These are phyloP conservation scores for Xylariaceae sp. DNA, from an alignment of 2,329 filamentous ascomycete species.

Conservation along the genomic window DNA sequence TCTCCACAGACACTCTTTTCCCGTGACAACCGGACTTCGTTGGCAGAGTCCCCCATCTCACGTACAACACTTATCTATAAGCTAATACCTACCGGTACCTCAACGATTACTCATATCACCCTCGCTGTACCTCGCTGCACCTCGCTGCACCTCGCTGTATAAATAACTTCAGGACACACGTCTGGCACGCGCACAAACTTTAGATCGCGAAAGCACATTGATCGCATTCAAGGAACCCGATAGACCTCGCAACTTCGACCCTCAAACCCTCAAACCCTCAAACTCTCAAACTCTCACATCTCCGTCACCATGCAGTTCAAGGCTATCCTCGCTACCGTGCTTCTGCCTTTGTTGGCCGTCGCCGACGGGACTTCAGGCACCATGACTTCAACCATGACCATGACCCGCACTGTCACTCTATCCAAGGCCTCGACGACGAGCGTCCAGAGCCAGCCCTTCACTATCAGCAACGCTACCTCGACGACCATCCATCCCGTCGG, in stretches of 20 bases:
- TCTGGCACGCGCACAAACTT: constrained; percentile 15
- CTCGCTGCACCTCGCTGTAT: constrained; percentile 22
- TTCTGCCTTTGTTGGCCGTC: constrained; percentile 50
- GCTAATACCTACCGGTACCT: too few species aligned
- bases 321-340: constrained; percentile 41
- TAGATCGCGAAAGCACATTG: constrained; percentile 3
- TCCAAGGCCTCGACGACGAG: constrained; percentile 35
- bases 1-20: constrained; percentile 18
- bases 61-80: too few species aligned
- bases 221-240: constrained; percentile 13
- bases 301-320: constrained; percentile 38
- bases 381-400: constrained; percentile 44
- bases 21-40: constrained; percentile 29
- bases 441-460: constrained; percentile 2
- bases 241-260: background rate
- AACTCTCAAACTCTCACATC: background rate
- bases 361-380: constrained; percentile 37
- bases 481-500: constrained; percentile 29
- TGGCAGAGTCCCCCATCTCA: constrained; percentile 28
- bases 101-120: too few species aligned
- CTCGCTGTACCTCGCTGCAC: too few species aligned
- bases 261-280: too few species aligned
- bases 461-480: constrained; percentile 15
- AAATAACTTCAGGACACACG: constrained; percentile 6
- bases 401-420: constrained; percentile 49